Base-by-base conservation (phyloP, 805 yeast genomes). In the Suhomyces faveliae region DNA sequence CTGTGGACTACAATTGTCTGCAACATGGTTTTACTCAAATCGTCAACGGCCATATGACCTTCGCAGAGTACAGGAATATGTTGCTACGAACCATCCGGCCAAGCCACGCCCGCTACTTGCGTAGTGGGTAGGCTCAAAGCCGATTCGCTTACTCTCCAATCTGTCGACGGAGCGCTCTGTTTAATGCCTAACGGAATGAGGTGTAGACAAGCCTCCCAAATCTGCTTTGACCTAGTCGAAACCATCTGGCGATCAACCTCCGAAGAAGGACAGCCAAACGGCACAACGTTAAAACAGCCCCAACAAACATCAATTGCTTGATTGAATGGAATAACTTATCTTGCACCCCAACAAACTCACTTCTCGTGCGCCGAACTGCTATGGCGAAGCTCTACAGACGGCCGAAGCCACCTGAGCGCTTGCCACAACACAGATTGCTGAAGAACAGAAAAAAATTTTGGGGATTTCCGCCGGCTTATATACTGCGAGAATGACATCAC, bases 21-120 rank as follows among this genome's bases (percentile, higher is more conserved):
- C 97, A 84, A 89, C 96, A 92, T 91, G 98, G 98, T 91, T 91
- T 88, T 88, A 90, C 98, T 92, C 97, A 88, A 89, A 83, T 94
- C 96, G 85, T 84, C 82, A 92, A 78, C 62, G 83, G 95, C 83
- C 94, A 73, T 63, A 77, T 87, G 83, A 85, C 87, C 81, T 87
- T 78, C 96, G 95, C 85, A 91, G 92, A 83, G 97, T 89, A 79
- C 87, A 92, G 98, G 98, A 92, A 92, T 92, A 92, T 92, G 96
- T 92, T 82, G 97, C 96, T 76, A 73, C 84, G 79, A 68, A 68
- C 68, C 71, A 79, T 73, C 69, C 73, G 85, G 77, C 75, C 85
- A 87, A 84, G 83, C 88, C 83, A 67, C 65, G 61, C 66, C 68
- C 27, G 3, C 20, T 30, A 33, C 30, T 42, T 42, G 44, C 44